phyloP scores from a whole-genome alignment of 2,329 filamentous ascomycete species.

The Uncinocarpus reesii region DNA sequence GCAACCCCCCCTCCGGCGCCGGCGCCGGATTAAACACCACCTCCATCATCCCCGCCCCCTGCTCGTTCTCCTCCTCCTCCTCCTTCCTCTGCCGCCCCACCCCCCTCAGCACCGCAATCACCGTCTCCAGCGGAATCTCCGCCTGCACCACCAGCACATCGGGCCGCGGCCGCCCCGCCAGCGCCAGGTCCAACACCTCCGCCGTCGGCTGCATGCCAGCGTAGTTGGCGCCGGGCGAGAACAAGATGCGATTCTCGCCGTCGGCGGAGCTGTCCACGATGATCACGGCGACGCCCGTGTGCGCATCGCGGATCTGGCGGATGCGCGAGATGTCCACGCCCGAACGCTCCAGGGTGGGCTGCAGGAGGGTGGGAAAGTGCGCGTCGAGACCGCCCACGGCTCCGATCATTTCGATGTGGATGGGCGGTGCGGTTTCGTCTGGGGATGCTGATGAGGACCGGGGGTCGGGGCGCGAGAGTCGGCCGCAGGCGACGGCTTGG shows the following conservation, averaged over 20 bases:
- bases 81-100: conserved; percentile 29
- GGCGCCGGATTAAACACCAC: conserved; percentile 84
- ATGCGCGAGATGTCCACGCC: conserved; percentile 54
- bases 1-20: conserved; percentile 62
- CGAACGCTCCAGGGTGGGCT: conserved; percentile 47
- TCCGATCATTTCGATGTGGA: conserved; percentile 59
- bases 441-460: conserved; percentile 17
- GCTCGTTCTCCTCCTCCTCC: conserved; percentile 35
- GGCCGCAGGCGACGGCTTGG: conserved; percentile 80
- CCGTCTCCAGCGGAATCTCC: conserved; percentile 60
- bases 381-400: conserved; percentile 55
- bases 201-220: conserved; percentile 33
- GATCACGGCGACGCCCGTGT: conserved; percentile 64
- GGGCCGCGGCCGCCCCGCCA: conserved; percentile 38
- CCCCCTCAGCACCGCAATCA: conserved; percentile 48
- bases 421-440: conserved; percentile 18
- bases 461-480: conserved; percentile 54
- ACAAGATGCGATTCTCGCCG: conserved; percentile 63
- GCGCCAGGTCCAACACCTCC: conserved; percentile 31
- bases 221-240: conserved; percentile 61
- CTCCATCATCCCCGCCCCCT: conserved; percentile 38
- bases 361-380: conserved; percentile 53
- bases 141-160: conserved; percentile 65
- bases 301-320: conserved; percentile 34
- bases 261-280: conserved; percentile 62